phyloP scores from a whole-genome alignment of 768 basidiomycete genomes.

The Lanmaoa rubissima region DNA sequence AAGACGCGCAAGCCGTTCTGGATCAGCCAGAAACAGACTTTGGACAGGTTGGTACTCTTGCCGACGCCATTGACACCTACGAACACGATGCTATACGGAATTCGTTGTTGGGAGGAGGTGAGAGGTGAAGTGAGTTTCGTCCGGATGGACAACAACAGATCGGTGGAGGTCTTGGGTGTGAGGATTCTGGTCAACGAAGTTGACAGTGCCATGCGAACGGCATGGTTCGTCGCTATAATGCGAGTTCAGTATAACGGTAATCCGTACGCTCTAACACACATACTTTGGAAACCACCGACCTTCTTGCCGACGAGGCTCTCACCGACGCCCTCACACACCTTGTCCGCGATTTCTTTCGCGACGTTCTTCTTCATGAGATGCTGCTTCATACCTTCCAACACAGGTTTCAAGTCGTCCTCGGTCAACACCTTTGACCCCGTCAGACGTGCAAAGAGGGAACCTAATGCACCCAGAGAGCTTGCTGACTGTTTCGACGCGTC shows the following conservation, averaged over 20 bases:
- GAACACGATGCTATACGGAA: conserved; percentile 92
- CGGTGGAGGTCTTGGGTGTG: conserved; percentile 97
- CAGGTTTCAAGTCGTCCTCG: conserved; percentile 80
- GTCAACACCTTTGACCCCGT: conserved; percentile 84
- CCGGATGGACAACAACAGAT: conserved; percentile 88
- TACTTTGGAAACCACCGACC: conserved; percentile 87
- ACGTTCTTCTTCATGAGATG: conserved; percentile 99
- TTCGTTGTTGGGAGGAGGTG: conserved; percentile 69
- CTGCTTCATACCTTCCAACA: conserved; percentile 92
- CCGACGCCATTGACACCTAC: conserved; percentile 99
- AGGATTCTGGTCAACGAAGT: conserved; percentile 88
- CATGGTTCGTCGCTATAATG: conserved; percentile 70
- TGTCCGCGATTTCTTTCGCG: conserved; percentile 91
- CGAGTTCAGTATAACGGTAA: conserved; percentile 4
- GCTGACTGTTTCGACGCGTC: conserved; percentile 36
- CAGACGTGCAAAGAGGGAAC: conserved; percentile 78
- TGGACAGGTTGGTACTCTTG: conserved; percentile 96
- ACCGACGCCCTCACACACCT: conserved; percentile 93
- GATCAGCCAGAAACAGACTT: conserved; percentile 98
- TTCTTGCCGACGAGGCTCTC: conserved; percentile 87
- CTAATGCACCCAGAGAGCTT: conserved; percentile 60
- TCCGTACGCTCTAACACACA: conserved; percentile 19
- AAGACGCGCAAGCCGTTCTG: conserved; percentile 92
- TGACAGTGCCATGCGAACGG: conserved; percentile 81
- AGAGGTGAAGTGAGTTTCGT: conserved; percentile 78